Evolutionary conservation across 805 yeast genomes (phyloP).

Genomic region (Starmerella floricola): DNA sequence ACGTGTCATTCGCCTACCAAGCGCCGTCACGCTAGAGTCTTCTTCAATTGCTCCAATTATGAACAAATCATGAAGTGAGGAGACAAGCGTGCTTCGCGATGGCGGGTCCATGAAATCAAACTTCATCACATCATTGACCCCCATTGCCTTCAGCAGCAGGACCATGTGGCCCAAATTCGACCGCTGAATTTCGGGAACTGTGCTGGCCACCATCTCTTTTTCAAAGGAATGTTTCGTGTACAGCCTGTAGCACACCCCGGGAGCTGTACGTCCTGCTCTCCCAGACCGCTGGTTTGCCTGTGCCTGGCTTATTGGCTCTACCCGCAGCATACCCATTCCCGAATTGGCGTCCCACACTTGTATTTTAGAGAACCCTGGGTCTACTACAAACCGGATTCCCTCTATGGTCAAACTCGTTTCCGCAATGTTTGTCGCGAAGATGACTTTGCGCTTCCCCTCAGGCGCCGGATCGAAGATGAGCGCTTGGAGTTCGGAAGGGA

Average conservation of each 20-base stretch:
- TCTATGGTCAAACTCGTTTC: conserved; percentile 94
- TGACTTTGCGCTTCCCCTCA: conserved; percentile 63
- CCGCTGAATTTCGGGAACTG: conserved; percentile 86
- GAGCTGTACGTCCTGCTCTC: conserved; percentile 95
- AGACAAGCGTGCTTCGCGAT: conserved; percentile 53
- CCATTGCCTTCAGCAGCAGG: conserved; percentile 64
- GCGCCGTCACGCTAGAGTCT: conserved; percentile 60
- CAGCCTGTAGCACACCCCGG: conserved; percentile 85
- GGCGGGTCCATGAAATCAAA: conserved; percentile 94
- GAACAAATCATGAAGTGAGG: conserved; percentile 70
- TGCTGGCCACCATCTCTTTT: conserved; percentile 63
- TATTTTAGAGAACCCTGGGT: conserved; percentile 89
- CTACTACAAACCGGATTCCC: conserved; percentile 89
- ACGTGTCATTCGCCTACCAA: conserved; percentile 78
- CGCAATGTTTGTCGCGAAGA: conserved; percentile 91
- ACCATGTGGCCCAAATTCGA: conserved; percentile 70
- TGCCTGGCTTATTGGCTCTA: conserved; percentile 84
- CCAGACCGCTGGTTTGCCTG: conserved; percentile 96
- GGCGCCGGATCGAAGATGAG: conserved; percentile 84
- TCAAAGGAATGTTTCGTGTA: conserved; percentile 74
- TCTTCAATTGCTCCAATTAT: conserved; percentile 80
- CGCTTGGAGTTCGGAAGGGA: conserved; percentile 74
- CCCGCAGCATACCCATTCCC: conserved; percentile 78
- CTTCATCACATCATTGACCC: conserved; percentile 65
- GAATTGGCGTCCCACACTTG: conserved; percentile 77